Percentiles rank a stretch among this genome's conserved stretches.
phyloP scores from a whole-genome alignment of 768 basidiomycete genomes.

The Macrolepiota albuminosa region DNA sequence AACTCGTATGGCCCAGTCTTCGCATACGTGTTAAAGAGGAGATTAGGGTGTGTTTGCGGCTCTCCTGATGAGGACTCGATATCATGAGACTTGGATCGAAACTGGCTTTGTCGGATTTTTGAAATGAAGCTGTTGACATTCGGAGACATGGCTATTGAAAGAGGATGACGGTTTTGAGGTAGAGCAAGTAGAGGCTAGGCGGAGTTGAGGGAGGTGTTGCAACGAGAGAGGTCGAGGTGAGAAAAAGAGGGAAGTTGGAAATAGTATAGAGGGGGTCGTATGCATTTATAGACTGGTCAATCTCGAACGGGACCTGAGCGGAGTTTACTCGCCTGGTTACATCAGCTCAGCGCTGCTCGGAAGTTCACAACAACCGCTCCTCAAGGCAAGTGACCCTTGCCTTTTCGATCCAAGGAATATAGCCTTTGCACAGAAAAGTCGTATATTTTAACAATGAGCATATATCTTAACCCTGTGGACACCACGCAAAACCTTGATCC shows the following conservation, averaged over 20 bases:
- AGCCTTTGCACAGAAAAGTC: background rate
- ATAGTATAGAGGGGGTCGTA: background rate
- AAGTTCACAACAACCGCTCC: background rate
- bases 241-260: background rate
- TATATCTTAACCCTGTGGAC: background rate
- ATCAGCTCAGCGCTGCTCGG: constrained; percentile 12
- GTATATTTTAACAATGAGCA: background rate
- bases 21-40: constrained; percentile 22
- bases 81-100: constrained; percentile 21
- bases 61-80: constrained; percentile 33
- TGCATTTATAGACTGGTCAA: constrained; percentile 1
- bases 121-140: constrained; percentile 43
- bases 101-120: constrained; percentile 39
- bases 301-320: constrained; percentile 8
- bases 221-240: background rate
- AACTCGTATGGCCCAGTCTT: constrained; percentile 25
- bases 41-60: constrained; percentile 34
- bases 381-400: background rate
- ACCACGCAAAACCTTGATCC: background rate
- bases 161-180: constrained; percentile 10
- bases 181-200: constrained; percentile 5
- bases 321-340: constrained; percentile 12
- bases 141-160: constrained; percentile 20
- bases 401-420: background rate
- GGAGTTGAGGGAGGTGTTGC: constrained; percentile 2